These are phyloP conservation scores for Pichia thaimueangensis DNA, from an alignment of 805 yeast species.

Conservation along the genomic window DNA sequence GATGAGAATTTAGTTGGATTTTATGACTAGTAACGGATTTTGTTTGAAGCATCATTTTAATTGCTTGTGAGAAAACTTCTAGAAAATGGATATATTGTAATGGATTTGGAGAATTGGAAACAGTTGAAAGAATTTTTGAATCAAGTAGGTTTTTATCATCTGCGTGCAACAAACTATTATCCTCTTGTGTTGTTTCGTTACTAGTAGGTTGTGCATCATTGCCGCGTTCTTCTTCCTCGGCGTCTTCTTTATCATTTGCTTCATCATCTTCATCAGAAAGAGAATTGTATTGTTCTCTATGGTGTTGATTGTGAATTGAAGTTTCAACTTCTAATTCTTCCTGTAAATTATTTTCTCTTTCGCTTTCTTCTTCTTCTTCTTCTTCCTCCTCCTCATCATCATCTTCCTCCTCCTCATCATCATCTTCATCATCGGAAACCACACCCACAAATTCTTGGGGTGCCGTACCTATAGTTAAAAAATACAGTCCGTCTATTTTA, in stretches of 20 bases:
- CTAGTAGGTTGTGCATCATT: constrained; percentile 1
- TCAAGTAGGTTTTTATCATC: background rate
- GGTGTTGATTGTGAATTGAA: background rate
- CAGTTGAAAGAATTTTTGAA: background rate
- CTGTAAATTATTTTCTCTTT: constrained; percentile 9
- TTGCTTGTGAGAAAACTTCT: constrained; percentile 32
- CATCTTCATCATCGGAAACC: constrained; percentile 28
- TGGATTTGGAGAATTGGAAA: constrained; percentile 33
- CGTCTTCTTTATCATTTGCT: constrained; percentile 4
- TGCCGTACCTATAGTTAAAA: constrained; percentile 17
- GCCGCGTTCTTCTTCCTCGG: constrained; percentile 1
- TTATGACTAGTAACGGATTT: constrained; percentile 48
- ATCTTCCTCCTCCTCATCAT: constrained; percentile 19
- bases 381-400: constrained; percentile 15
- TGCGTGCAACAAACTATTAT: background rate
- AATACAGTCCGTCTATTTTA: constrained; percentile 17
- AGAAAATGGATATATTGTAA: constrained; percentile 38
- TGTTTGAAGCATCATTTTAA: constrained; percentile 37
- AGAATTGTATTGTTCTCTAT: background rate
- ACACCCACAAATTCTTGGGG: constrained; percentile 20
- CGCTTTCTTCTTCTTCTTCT: constrained; percentile 1
- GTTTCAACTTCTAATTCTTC: constrained; percentile 8
- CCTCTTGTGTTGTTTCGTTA: background rate
- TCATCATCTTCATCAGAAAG: constrained; percentile 2
- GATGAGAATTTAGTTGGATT: constrained; percentile 64